Conservation (phyloP, 345 rosid species). For the Rhodomyrtus tomentosa region DNA sequence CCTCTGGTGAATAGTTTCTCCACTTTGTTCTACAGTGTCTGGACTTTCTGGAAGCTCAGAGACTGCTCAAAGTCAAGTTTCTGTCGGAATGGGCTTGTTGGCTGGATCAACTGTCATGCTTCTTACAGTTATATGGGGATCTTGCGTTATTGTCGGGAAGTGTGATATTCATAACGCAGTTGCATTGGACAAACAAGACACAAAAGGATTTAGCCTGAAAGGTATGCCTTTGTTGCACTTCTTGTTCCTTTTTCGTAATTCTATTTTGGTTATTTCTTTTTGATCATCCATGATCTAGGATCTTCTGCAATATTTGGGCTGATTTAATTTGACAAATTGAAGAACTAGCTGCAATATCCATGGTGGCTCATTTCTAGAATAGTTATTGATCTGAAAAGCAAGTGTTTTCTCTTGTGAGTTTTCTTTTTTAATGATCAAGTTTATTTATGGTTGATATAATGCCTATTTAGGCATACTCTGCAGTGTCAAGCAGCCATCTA, state of each 20-base stretch:
- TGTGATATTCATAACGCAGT: conserved; percentile 37
- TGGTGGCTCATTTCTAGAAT: no score
- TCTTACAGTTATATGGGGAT: conserved; percentile 75
- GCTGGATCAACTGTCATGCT: conserved; percentile 94
- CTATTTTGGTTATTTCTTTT: not conserved
- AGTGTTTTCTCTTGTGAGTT: not conserved
- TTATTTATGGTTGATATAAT: not conserved
- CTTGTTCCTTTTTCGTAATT: not conserved
- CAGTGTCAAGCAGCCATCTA: not conserved
- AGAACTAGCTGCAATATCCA: no score
- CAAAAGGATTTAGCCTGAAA: conserved; percentile 35
- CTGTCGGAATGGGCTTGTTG: conserved; percentile 86
- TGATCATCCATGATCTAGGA: no score
- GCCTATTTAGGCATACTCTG: not conserved
- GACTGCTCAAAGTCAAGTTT: conserved; percentile 78
- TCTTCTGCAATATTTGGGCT: no score
- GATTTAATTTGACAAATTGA: no score
- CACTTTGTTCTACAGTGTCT: conserved; percentile 35
- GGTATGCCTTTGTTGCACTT: conserved; percentile 18
- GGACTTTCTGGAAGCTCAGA: conserved; percentile 63
- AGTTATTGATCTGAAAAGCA: not conserved
- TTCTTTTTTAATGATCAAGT: not conserved
- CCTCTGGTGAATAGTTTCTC: not conserved
- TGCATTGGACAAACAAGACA: conserved; percentile 42
- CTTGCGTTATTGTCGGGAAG: conserved; percentile 65